Conservation (phyloP, 208 protist genomes). For the Trypanosoma scelopori region DNA sequence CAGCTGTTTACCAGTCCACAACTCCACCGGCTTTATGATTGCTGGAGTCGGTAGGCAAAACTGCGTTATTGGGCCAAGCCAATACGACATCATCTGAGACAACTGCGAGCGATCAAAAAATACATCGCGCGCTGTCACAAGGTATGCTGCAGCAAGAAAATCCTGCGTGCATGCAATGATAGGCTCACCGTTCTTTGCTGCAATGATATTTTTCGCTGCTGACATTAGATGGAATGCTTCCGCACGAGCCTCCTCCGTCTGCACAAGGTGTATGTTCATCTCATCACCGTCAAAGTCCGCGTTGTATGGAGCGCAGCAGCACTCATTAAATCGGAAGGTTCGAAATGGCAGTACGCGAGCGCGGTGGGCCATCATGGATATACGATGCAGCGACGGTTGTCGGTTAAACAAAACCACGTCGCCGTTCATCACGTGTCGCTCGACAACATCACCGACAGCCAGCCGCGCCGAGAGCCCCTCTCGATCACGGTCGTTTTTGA, state of each 20-base stretch:
- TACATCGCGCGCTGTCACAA: constrained; percentile 95
- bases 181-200: constrained; percentile 97
- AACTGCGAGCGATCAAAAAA: constrained; percentile 96
- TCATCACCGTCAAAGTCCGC: constrained; percentile 99
- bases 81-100: constrained; percentile 87
- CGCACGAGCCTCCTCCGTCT: constrained; percentile 98
- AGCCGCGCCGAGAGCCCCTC: constrained; percentile 82
- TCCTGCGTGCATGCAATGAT: constrained; percentile 99
- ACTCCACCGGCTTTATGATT: constrained; percentile 96
- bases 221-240: constrained; percentile 97
- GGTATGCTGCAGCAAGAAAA: constrained; percentile 97
- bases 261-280: constrained; percentile 99
- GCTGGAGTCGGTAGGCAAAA: constrained; percentile 96
- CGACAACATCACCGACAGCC: constrained; percentile 97
- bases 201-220: constrained; percentile 97
- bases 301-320: constrained; percentile 99
- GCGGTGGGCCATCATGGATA: constrained; percentile 99
- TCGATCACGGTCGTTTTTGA: constrained; percentile 68
- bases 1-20: constrained; percentile 99
- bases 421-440: constrained; percentile 98
- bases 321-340: constrained; percentile 99
- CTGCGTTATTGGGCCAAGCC: constrained; percentile 59
- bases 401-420: constrained; percentile 99
- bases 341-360: constrained; percentile 95
- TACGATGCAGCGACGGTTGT: constrained; percentile 98